Evolutionary conservation across 768 basidiomycete genomes (phyloP).

Genomic region (Cubamyces sp.): DNA sequence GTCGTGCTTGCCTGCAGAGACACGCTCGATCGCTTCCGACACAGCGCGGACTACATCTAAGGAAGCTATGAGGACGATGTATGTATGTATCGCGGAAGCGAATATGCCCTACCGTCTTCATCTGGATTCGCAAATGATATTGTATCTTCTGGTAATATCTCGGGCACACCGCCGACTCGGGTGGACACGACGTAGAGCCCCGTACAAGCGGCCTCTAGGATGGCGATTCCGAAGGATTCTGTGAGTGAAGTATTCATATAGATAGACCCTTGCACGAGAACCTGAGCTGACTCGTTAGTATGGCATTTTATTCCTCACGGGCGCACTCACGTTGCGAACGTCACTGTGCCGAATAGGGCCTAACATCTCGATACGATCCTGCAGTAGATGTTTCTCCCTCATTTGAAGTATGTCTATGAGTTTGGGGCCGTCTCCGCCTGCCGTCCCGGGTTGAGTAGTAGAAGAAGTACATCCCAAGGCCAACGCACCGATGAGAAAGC

Average conservation of each 20-base stretch:
- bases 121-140: conserved; percentile 94
- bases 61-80: neutral
- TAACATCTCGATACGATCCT: conserved; percentile 90
- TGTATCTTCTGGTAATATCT: conserved; percentile 92
- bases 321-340: conserved; percentile 69
- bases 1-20: conserved; percentile 70
- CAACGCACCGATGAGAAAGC: conserved; percentile 78
- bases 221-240: conserved; percentile 96
- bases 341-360: conserved; percentile 81
- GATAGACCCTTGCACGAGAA: conserved; percentile 85
- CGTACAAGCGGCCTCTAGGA: conserved; percentile 93
- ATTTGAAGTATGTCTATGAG: conserved; percentile 94
- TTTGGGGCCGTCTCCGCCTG: conserved; percentile 95
- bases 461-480: neutral
- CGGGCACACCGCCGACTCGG: conserved; percentile 93
- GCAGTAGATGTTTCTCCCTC: conserved; percentile 87
- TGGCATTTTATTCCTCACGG: no score
- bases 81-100: neutral
- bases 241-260: conserved; percentile 96
- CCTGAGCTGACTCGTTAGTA: conserved; percentile 48
- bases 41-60: conserved; percentile 86
- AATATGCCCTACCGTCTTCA: conserved; percentile 72
- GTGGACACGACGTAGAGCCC: conserved; percentile 95
- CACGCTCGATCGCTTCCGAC: conserved; percentile 74
- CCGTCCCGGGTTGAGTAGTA: neutral